Percentiles rank a stretch among this genome's conserved stretches.
Evolutionary conservation across 2,329 filamentous ascomycete species (phyloP).

Genomic region (Phialophora macrospora): DNA sequence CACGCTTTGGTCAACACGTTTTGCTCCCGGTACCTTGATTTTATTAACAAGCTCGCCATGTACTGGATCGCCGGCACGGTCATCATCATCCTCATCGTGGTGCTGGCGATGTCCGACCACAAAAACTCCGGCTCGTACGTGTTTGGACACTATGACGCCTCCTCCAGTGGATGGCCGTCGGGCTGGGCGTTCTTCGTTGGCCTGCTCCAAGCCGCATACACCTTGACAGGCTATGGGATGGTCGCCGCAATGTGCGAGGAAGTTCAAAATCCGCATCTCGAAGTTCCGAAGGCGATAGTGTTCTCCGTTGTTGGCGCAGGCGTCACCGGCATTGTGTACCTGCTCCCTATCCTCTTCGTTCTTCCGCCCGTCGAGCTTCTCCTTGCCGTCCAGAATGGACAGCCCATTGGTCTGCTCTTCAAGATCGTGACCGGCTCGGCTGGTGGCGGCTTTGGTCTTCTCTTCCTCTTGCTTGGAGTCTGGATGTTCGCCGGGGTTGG

Average conservation of each 20-base stretch:
- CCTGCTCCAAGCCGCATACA: too few relatives aligned
- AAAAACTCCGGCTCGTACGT: too few relatives aligned
- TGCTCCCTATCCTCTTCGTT: conserved; percentile 68
- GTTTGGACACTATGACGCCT: too few relatives aligned
- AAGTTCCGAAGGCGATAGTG: background rate
- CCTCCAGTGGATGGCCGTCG: too few relatives aligned
- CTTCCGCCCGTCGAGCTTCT: conserved; percentile 49
- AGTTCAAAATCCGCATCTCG: too few relatives aligned
- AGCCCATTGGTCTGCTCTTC: conserved; percentile 72
- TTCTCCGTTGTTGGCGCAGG: conserved; percentile 69
- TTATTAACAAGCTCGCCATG: background rate
- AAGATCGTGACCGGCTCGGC: conserved; percentile 61
- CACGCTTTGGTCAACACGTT: conserved; percentile 5
- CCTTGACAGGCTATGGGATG: too few relatives aligned
- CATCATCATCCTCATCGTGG: too few relatives aligned
- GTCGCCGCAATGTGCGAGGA: too few relatives aligned
- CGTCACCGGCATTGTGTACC: conserved; percentile 68
- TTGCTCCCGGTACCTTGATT: background rate
- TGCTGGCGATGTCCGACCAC: too few relatives aligned
- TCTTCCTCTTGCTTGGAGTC: conserved; percentile 78
- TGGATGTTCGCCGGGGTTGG: conserved; percentile 78
- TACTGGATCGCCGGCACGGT: too few relatives aligned
- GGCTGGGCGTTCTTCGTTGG: too few relatives aligned
- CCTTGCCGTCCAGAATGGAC: conserved; percentile 66
- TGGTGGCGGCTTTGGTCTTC: conserved; percentile 73